Conservation (phyloP, 2,329 filamentous ascomycete genomes). For the Aspergillus proliferans region DNA sequence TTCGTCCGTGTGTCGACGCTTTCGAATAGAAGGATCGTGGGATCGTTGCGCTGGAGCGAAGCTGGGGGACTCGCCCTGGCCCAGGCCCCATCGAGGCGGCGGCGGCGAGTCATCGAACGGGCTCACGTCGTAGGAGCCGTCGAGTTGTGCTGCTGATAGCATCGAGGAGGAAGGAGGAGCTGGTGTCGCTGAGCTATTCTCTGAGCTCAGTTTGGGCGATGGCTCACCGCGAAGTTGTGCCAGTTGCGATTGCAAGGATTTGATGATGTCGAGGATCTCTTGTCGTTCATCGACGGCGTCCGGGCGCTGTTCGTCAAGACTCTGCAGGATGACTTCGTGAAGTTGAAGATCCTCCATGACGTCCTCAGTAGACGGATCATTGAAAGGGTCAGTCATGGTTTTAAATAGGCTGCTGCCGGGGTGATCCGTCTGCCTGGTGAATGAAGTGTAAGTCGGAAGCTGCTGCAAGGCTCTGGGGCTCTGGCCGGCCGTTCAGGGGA, state of each 20-base stretch:
- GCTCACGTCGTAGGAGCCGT: constrained; percentile 6
- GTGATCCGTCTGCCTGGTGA: neutral
- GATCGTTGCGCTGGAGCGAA: neutral
- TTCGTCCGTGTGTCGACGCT: constrained; percentile 10
- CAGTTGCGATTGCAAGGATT: constrained; percentile 18
- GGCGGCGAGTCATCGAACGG: neutral
- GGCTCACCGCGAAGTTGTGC: constrained; percentile 14
- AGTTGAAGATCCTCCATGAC: constrained; percentile 28
- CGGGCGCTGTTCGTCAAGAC: constrained; percentile 21
- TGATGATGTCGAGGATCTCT: constrained; percentile 22
- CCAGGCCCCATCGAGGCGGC: constrained; percentile 1
- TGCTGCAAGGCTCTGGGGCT: neutral
- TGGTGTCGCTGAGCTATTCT: neutral
- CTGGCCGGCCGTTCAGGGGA: neutral
- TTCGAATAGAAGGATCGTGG: constrained; percentile 5
- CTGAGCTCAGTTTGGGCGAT: neutral
- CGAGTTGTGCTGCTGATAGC: constrained; percentile 7
- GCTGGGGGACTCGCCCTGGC: neutral
- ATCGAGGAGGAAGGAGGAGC: neutral
- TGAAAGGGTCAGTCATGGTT: neutral
- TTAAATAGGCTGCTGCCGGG: neutral
- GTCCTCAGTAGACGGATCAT: constrained; percentile 16
- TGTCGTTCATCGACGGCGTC: constrained; percentile 17
- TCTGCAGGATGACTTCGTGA: constrained; percentile 25
- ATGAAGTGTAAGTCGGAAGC: neutral